Conservation (phyloP, 345 rosid species). For the Eucalyptus decipiens region DNA sequence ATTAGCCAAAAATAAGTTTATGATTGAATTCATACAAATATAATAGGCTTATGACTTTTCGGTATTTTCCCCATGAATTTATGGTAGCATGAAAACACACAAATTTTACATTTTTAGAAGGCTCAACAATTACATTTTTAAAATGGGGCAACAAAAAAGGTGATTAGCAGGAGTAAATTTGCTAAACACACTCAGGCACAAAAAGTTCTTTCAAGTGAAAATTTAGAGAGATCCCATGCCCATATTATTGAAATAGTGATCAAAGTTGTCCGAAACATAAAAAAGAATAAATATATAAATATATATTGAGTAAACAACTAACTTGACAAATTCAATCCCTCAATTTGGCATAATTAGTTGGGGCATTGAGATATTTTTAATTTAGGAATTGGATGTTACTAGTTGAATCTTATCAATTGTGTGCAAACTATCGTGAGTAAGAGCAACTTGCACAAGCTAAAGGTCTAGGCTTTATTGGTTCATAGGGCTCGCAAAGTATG, state of each 20-base stretch:
- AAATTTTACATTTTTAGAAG: background rate
- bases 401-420: background rate
- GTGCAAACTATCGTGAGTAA: background rate
- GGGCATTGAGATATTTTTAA: background rate
- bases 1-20: no score
- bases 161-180: background rate
- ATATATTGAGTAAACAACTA: background rate
- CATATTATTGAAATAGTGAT: background rate
- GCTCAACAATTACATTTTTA: background rate
- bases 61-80: no score
- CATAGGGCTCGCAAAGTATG: background rate
- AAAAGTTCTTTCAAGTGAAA: background rate
- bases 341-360: background rate
- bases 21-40: no score
- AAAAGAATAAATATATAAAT: background rate
- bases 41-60: no score
- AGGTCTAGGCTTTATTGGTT: background rate
- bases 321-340: background rate
- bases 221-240: background rate
- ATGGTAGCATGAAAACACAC: background rate
- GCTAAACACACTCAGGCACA: background rate
- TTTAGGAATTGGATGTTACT: background rate
- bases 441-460: background rate
- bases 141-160: background rate
- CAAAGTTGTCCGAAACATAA: background rate